Base-by-base conservation (phyloP, 2,329 filamentous ascomycete species). In the Venturia asperata region DNA sequence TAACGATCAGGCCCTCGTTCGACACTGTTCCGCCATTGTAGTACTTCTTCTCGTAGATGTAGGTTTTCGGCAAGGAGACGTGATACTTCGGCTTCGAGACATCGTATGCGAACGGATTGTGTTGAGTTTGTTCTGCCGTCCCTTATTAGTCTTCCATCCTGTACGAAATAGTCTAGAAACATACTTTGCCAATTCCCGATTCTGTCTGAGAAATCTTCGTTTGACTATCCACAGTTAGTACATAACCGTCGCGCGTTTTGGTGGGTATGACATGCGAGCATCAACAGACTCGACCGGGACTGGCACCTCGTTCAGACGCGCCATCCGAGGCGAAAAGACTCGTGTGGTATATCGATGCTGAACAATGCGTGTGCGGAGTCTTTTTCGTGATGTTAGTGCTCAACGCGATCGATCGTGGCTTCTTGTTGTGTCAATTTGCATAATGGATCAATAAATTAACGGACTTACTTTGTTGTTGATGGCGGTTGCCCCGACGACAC, bases 61-160 rank as follows among this genome's bases (percentile, higher is more conserved):
- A 93, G 82, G 72, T 94, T 94, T 70, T 94, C 89, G n/a, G 88
- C 86, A 30, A 92, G 80, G 68, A 92, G 82, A 61, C 86, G 85
- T 49, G 88, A 86, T 68, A 85, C 87, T 75, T 95, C 89, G 72
- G 87, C 85, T 72, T 93, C 90, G 66, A 94, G 82, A 68, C 82
- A 85, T 67, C 90, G 86, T 70, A 94, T 92, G 69, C 88, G 87
- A 41, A 91, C 81, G 41, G 88, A 89, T 74, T 92, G 89, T 62
- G 84, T 82, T 30, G 90, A 91, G 77, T 95, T 94, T 71, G 83
- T 85, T 73, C 87, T 86, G 52, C 17, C 42, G 27, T 43, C 37
- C 13, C 34, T 11, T 41, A 37, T 49, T 55, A 68, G 58, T 30
- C 13, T 43, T 37, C 19, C 11, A 15, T 56, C 19, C 3, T 27